A percentile compares a stretch with the other conserved stretches of the same genome.
Evolutionary conservation across 805 yeast genomes (phyloP).

Genomic region (Groenewaldozyma salmanticensis): DNA sequence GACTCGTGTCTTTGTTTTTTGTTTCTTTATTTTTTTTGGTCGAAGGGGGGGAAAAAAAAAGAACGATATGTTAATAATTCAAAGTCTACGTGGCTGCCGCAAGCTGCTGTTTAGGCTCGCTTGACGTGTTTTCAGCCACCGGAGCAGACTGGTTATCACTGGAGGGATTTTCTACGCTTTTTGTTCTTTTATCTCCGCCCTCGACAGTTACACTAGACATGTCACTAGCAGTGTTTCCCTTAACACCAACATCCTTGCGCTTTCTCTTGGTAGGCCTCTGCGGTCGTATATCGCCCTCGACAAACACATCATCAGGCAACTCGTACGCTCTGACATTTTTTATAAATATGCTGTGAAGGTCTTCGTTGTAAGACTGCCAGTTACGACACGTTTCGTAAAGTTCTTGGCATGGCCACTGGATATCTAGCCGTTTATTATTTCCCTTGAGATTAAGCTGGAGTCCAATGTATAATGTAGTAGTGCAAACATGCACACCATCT

Average conservation of each 20-base stretch:
- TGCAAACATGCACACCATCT: slow-evolving; percentile 35
- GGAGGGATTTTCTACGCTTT: background rate
- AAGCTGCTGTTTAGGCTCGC: background rate
- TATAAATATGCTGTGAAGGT: slow-evolving; percentile 49
- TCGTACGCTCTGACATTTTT: slow-evolving; percentile 68
- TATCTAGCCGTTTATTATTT: slow-evolving; percentile 47
- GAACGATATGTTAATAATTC: too few species aligned
- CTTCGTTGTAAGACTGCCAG: slow-evolving; percentile 58
- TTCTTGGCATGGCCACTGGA: slow-evolving; percentile 84
- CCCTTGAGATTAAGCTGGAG: slow-evolving; percentile 45
- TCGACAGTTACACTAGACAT: too few species aligned
- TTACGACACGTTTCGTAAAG: slow-evolving; percentile 72
- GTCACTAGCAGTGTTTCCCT: slow-evolving; percentile 1
- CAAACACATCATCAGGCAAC: slow-evolving; percentile 76
- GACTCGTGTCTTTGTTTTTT: too few species aligned
- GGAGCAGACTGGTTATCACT: background rate
- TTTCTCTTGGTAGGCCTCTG: slow-evolving; percentile 45
- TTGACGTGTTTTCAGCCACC: background rate
- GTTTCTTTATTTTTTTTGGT: too few species aligned
- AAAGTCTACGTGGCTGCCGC: too few species aligned
- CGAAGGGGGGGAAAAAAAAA: too few species aligned
- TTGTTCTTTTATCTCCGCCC: slow-evolving; percentile 3
- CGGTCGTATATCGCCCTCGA: slow-evolving; percentile 71
- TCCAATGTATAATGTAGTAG: slow-evolving; percentile 77
- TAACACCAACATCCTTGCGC: slow-evolving; percentile 17